A percentile compares a stretch with the other conserved stretches of the same genome.
Conservation (phyloP, 768 basidiomycete genomes). For the Calvatia gigantea region DNA sequence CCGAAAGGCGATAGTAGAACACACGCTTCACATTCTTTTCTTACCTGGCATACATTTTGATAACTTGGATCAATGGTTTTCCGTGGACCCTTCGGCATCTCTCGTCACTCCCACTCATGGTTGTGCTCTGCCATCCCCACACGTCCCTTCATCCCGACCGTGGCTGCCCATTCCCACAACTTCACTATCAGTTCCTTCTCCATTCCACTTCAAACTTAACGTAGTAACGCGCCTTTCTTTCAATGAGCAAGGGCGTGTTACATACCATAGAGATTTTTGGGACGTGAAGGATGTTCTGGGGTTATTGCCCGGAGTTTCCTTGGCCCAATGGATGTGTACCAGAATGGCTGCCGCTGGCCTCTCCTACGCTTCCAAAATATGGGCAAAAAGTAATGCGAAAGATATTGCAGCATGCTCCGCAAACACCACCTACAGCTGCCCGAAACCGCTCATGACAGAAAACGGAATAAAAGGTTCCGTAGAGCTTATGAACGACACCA, state of each 20-base stretch:
- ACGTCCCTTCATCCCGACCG: constrained; percentile 32
- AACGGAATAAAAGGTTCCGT: neutral
- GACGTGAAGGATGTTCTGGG: constrained; percentile 76
- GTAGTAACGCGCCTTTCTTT: constrained; percentile 72
- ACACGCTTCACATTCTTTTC: constrained; percentile 73
- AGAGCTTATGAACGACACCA: neutral
- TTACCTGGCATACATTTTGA: constrained; percentile 68
- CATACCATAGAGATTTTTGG: constrained; percentile 79
- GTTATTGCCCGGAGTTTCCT: constrained; percentile 63
- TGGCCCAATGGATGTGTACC: constrained; percentile 67
- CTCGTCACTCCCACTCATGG: constrained; percentile 29
- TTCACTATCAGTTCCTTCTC: constrained; percentile 55
- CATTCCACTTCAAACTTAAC: constrained; percentile 70
- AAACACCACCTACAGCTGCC: constrained; percentile 6
- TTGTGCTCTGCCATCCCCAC: constrained; percentile 26
- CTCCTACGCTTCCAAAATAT: constrained; percentile 36
- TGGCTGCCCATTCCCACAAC: constrained; percentile 58
- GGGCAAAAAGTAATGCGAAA: constrained; percentile 17
- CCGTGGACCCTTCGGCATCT: constrained; percentile 28
- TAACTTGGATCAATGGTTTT: constrained; percentile 24
- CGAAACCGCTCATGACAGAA: neutral
- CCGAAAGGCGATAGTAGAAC: constrained; percentile 71
- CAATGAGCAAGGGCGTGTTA: constrained; percentile 80
- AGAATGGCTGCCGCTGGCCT: constrained; percentile 59
- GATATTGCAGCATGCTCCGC: neutral